Base-by-base conservation (phyloP, 139 green algal genomes). In the Bryopsis sp. region DNA sequence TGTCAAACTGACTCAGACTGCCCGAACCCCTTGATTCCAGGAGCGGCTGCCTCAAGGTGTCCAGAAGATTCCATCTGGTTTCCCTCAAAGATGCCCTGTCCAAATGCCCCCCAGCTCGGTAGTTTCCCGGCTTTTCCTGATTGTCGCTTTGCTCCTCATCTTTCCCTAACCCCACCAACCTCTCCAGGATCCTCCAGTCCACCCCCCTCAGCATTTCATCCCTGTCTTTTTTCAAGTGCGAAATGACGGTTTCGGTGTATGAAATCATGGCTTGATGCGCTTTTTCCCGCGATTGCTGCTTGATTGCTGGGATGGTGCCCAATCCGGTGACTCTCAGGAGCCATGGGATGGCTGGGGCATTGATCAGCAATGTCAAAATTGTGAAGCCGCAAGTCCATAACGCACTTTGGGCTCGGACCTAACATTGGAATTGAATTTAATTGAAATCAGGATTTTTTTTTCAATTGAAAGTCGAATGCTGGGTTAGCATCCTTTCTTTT, bases 321-420 rank as follows among this genome's bases (percentile, higher is more conserved):
- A 89, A 79, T 2, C 62, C 48, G 7, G 82, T 81, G 57, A 69
- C 29, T 0, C 31, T 39, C 57, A 92, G 78, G 1, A 90, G 69
- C 1, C 67, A 74, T 2, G 67, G 69, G n/a, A 92, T 77, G 38
- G 88, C 48, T 4, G 89, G 81, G 2, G 78, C 87, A 68, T 95
- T 95, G 58, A 95, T 81, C 6, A 90, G n/a, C 36, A 96, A 77
- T 2, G 85, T 95, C 58, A 95, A 80, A 60, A 95, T 63, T 76
- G 93, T 85, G 59, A 94, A 89, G 26, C 82, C 79, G 3, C 79
- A 72, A 0, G 85, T 86, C 86, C 84, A 95, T 50, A 95, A 73
- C n/a, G 82, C 76, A 73, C 81, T 82, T 68, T 82, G 59, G 7
- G 78, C 78, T 26, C 74, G 71, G 8, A 87, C 73, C 29, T 72